Evolutionary conservation across 176 grass and related monocot genomes (phyloP), one percentile per base, ranked within the genome.

Genomic region (Saccharum spontaneum): DNA sequence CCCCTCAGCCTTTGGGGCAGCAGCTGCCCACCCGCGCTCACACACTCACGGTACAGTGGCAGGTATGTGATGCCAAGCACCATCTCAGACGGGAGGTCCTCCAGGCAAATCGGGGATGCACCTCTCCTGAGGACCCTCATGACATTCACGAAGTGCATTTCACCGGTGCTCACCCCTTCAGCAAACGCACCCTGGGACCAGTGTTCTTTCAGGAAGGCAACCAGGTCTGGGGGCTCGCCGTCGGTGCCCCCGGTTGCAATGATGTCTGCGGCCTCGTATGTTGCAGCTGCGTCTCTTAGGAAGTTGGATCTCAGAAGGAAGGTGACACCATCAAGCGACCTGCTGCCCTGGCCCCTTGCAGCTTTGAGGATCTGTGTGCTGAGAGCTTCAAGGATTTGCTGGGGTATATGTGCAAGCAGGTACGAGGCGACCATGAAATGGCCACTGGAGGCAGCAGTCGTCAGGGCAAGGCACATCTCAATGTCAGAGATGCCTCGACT

Each of bases 381-480:
- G 15, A 94, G 87, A 12, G 90, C 88, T 69, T 84, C 71, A 22
- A 97, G 92, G 64, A 97, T 76, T 8, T 91, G 84, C 75, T 81
- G 75, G 1, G 94, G 88, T 23, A 97, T 90, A 78, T 80, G 85
- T 11, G 88, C 89, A 38, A 97, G 92, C 30, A 97, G 65, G 70
- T 92, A 94, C 10, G 87, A 86, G 54, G 83, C 90, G 46, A 94
- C 82, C 1, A 37, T 55, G 22, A 90, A 86, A 49, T 92, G 88
- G 23, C 92, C 85, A 4, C 69, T 79, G 14, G 94, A 97, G 67
- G 94, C 82, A 16, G 94, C 92, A 12, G 90, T 90, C 28, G 92
- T 92, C 12, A 97, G 85, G 38, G 94, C 94, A 36, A 94, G 89
- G 79, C 94, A 97, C 26, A 92, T 86, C 86, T 97, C 94, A 87